phyloP scores from a whole-genome alignment of 208 protist species.

The Crithidia mellificae region DNA sequence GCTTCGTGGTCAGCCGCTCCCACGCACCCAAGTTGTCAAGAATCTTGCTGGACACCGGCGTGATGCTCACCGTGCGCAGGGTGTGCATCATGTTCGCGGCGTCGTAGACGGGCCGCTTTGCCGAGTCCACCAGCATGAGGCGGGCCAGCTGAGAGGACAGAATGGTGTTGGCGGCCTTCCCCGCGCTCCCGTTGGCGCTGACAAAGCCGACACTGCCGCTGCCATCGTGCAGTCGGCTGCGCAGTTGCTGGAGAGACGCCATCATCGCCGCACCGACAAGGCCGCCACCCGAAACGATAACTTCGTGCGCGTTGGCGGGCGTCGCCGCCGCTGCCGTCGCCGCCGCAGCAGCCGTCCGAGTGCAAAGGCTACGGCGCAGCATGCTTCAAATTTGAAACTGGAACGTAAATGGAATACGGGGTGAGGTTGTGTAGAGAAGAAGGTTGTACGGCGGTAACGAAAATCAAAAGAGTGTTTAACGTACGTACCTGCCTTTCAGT shows the following conservation, averaged over 20 bases:
- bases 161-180: neutral
- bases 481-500: too few species aligned
- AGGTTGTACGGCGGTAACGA: too few species aligned
- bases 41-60: slow-evolving; percentile 81
- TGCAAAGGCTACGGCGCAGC: slow-evolving; percentile 16
- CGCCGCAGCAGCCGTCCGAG: neutral
- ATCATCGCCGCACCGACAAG: slow-evolving; percentile 75
- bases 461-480: too few species aligned
- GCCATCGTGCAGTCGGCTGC: slow-evolving; percentile 39
- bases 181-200: neutral
- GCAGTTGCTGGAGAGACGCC: slow-evolving; percentile 72
- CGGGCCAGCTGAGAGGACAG: slow-evolving; percentile 42
- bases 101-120: slow-evolving; percentile 51
- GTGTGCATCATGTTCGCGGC: slow-evolving; percentile 65
- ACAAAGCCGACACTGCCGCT: neutral
- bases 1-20: slow-evolving; percentile 70
- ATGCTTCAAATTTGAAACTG: too few species aligned
- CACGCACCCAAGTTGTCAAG: slow-evolving; percentile 79
- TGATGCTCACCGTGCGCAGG: slow-evolving; percentile 81
- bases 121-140: slow-evolving; percentile 67
- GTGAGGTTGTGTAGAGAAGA: neutral
- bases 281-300: slow-evolving; percentile 80
- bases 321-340: neutral
- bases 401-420: too few species aligned
- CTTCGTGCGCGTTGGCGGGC: slow-evolving; percentile 34